Conservation (phyloP, 352 stramenopile genomes). For the Aphanomyces euteiches region DNA sequence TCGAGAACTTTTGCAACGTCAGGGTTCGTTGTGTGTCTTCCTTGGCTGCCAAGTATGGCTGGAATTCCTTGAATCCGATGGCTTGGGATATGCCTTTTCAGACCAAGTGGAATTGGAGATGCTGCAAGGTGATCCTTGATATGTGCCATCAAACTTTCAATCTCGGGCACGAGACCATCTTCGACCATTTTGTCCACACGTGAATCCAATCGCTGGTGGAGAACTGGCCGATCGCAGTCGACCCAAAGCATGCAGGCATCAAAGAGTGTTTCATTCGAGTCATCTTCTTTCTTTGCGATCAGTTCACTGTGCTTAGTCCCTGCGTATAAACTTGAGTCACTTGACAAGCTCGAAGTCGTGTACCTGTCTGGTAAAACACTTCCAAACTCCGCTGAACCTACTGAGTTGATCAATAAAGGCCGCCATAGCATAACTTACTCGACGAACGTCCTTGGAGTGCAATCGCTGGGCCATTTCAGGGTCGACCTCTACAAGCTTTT, state of each 20-base stretch:
- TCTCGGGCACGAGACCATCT: constrained; percentile 73
- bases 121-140: constrained; percentile 50
- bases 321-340: background rate
- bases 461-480: constrained; percentile 74
- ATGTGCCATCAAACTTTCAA: constrained; percentile 48
- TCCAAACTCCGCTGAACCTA: constrained; percentile 84
- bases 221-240: constrained; percentile 54
- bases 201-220: constrained; percentile 59
- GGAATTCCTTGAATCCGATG: constrained; percentile 90
- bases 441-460: constrained; percentile 81
- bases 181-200: constrained; percentile 64
- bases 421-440: background rate
- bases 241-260: constrained; percentile 84
- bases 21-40: constrained; percentile 15
- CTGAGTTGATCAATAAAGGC: background rate
- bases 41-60: constrained; percentile 66
- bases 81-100: constrained; percentile 76
- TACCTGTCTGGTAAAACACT: constrained; percentile 77
- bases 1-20: constrained; percentile 48
- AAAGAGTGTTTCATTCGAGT: constrained; percentile 61
- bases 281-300: constrained; percentile 50
- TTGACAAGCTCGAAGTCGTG: constrained; percentile 31
- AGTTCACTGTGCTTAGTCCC: constrained; percentile 53
- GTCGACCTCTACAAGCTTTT: constrained; percentile 61
- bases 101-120: constrained; percentile 31